Percentiles rank a stretch among this genome's conserved stretches.
Conservation (phyloP, 805 yeast species). For the Debaryomyces castellii region DNA sequence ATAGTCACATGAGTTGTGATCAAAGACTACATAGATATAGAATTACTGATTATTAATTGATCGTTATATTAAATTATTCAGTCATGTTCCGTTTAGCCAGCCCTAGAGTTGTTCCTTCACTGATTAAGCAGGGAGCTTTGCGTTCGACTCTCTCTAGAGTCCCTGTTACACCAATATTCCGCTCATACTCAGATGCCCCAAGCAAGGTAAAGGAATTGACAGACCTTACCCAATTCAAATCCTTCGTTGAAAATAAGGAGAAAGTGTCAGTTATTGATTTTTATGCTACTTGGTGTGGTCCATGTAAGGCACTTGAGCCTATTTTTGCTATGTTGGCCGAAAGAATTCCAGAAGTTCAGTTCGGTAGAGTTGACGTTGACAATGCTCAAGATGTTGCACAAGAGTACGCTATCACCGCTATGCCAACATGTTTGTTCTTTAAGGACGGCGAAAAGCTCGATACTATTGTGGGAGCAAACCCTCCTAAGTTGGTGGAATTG, state of each 20-base stretch:
- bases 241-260: conserved; percentile 20
- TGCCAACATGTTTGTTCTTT: conserved; percentile 72
- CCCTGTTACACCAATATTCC: not conserved
- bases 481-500: conserved; percentile 30
- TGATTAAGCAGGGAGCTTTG: not conserved
- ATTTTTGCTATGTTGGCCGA: conserved; percentile 33
- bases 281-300: conserved; percentile 48
- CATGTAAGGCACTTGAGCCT: conserved; percentile 44
- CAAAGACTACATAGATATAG: not conserved
- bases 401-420: conserved; percentile 63
- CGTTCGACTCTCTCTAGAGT: not conserved
- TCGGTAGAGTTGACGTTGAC: conserved; percentile 74
- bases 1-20: not conserved
- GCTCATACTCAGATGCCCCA: conserved; percentile 4
- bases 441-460: conserved; percentile 59
- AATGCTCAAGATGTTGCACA: conserved; percentile 56
- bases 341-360: conserved; percentile 49
- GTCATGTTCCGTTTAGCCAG: not conserved
- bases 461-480: conserved; percentile 66
- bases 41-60: not conserved
- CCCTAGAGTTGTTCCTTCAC: not conserved
- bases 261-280: conserved; percentile 37
- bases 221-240: conserved; percentile 24
- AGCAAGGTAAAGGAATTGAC: conserved; percentile 27
- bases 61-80: not conserved